Conservation (phyloP, 306 rosid species). For the Cicer chorassanicum region DNA sequence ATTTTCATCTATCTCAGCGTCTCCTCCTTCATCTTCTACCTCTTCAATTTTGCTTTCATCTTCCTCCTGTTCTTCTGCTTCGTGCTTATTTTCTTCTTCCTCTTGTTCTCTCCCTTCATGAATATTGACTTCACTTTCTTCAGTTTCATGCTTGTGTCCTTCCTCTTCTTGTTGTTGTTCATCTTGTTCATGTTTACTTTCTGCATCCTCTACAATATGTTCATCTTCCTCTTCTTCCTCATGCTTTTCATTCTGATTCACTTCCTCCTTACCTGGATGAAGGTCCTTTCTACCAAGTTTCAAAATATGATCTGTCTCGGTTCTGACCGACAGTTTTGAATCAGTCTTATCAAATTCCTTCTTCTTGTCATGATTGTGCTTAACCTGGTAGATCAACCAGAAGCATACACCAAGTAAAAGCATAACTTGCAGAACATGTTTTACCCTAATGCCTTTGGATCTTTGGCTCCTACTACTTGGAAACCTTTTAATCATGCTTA, state of each 20-base stretch:
- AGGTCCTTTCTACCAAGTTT: conserved; percentile 87
- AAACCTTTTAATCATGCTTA: conserved; percentile 70
- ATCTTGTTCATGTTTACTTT: conserved; percentile 52
- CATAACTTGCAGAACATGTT: conserved; percentile 75
- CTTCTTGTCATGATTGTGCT: conserved; percentile 92
- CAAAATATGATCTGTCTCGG: conserved; percentile 47
- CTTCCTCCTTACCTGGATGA: conserved; percentile 53
- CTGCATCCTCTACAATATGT: conserved; percentile 59
- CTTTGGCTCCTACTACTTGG: conserved; percentile 71
- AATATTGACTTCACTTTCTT: conserved; percentile 47
- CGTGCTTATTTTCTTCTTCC: conserved; percentile 58
- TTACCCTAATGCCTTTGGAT: conserved; percentile 77
- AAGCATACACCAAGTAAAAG: conserved; percentile 85
- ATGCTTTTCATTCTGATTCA: conserved; percentile 49
- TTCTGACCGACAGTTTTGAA: conserved; percentile 40
- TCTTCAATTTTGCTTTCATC: conserved; percentile 64
- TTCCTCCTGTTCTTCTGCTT: conserved; percentile 58
- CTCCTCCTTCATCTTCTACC: conserved; percentile 65
- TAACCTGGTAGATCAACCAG: conserved; percentile 94
- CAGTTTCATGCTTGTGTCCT: conserved; percentile 46
- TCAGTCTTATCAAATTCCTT: conserved; percentile 63
- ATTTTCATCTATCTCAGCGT: conserved; percentile 77
- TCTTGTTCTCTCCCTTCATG: conserved; percentile 50
- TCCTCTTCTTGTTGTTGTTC: conserved; percentile 47
- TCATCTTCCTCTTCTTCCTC: conserved; percentile 85